Evolutionary conservation across 805 yeast genomes (phyloP), one percentile per base, ranked within the genome.

Genomic region (Sungouiozyma intestinalis): DNA sequence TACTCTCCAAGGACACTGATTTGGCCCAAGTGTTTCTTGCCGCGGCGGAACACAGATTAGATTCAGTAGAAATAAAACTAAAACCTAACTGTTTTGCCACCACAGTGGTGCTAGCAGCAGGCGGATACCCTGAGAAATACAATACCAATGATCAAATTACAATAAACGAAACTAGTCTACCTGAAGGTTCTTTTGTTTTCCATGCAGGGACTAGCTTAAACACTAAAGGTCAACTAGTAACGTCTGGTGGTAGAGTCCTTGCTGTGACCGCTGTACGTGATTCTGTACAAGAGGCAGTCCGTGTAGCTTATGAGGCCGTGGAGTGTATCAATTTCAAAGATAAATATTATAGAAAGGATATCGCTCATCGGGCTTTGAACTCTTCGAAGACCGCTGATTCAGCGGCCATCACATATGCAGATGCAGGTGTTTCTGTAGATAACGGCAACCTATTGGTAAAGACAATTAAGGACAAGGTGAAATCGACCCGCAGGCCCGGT

Each of bases 361-460:
- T 92, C 61, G 98, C 97, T 2, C 95, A 92, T 67, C 78, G 94
- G 57, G 98, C 97, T 3, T 87, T 92, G 71, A 76, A 85, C 50
- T 78, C 75, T 36, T 55, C 62, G 14, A 53, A 49, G 6, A 44
- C 46, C 3, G 42, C 35, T 2, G 49, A 54, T 17, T 45, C 53
- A 6, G 46, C 51, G 7, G 48, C 59, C 1, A 76, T 90, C 53
- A 92, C 98, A 0, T 92, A 92, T 54, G 97, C 86, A 44, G 85
- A 80, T 49, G 85, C 98, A 15, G 99, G 99, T 67, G 99, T 92
- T 33, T 86, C 96, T 40, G 97, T 92, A 37, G 99, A 92, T 60
- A 81, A 84, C 47, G 99, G 99, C 52, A 92, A 92, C 66, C 60
- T 73, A 52, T 75, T 92, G 43, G 97, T 92, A 36, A 88, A 88